Evolutionary conservation across 768 basidiomycete species (phyloP).

Genomic region (Termitomyces sp.): DNA sequence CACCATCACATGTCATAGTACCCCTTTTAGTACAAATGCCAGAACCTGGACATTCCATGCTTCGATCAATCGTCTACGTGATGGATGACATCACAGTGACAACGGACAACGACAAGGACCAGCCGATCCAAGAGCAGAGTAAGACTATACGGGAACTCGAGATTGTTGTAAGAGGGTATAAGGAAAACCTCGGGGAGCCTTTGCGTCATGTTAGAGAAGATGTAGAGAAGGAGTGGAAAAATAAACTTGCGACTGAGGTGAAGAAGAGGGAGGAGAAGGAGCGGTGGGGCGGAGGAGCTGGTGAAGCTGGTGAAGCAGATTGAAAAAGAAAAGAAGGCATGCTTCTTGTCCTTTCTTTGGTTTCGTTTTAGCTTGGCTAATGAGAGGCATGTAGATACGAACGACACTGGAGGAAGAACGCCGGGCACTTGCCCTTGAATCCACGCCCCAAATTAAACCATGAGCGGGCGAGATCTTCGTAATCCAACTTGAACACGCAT

Average conservation of each 20-base stretch:
- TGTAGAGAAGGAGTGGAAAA: conserved; percentile 69
- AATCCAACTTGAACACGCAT: too few species aligned
- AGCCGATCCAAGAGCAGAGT: conserved; percentile 63
- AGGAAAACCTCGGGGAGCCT: conserved; percentile 68
- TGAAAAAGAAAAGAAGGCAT: conserved; percentile 72
- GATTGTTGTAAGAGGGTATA: conserved; percentile 61
- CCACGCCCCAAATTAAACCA: too few species aligned
- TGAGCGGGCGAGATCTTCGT: too few species aligned
- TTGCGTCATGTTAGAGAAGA: conserved; percentile 62
- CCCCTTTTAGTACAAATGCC: too few species aligned
- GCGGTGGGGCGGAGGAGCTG: conserved; percentile 67
- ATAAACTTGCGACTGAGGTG: conserved; percentile 51
- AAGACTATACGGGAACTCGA: conserved; percentile 78
- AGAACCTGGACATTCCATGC: too few species aligned
- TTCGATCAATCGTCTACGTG: too few species aligned
- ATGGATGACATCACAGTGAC: too few species aligned
- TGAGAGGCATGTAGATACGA: conserved; percentile 33
- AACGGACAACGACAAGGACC: conserved; percentile 71
- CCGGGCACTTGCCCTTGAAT: conserved; percentile 67
- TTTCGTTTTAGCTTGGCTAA: not conserved
- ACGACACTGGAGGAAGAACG: conserved; percentile 72
- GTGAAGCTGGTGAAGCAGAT: conserved; percentile 69
- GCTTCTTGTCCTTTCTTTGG: conserved; percentile 8
- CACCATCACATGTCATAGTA: too few species aligned
- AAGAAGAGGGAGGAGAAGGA: conserved; percentile 63